A percentile compares a stretch with the other conserved stretches of the same genome.
These are phyloP conservation scores for Trichosporon ovoides DNA, from an alignment of 1,284 basidiomycete genomes.

Conservation along the genomic window DNA sequence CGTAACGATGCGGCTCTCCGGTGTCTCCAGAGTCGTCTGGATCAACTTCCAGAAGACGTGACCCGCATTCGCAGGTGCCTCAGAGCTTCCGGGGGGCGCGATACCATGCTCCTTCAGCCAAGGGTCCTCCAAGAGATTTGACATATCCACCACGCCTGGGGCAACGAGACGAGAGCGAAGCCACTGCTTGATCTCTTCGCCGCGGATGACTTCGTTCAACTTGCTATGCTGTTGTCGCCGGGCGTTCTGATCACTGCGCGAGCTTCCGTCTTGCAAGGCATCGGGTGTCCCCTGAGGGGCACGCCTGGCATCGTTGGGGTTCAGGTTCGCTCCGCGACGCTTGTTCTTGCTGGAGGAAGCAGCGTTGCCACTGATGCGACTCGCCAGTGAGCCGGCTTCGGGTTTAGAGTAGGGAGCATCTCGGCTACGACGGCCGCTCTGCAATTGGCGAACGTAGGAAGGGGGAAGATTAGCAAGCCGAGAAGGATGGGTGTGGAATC, in stretches of 20 bases:
- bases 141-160: constrained; percentile 41
- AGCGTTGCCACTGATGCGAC: constrained; percentile 15
- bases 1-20: constrained; percentile 34
- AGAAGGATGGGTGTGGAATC: constrained; percentile 1
- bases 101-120: constrained; percentile 42
- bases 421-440: constrained; percentile 5
- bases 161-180: constrained; percentile 31
- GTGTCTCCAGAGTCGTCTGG: constrained; percentile 33
- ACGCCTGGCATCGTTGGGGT: constrained; percentile 20
- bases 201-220: constrained; percentile 31
- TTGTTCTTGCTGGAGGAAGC: not conserved
- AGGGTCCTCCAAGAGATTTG: constrained; percentile 34
- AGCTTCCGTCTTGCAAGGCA: constrained; percentile 18
- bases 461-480: constrained; percentile 1
- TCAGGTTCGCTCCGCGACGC: constrained; percentile 10
- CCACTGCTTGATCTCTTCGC: constrained; percentile 44
- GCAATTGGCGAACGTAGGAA: not conserved
- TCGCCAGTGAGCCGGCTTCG: constrained; percentile 11
- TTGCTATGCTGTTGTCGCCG: constrained; percentile 30
- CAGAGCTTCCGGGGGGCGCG: constrained; percentile 38
- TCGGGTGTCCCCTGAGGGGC: constrained; percentile 25
- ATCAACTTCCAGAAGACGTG: constrained; percentile 43
- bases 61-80: constrained; percentile 36
- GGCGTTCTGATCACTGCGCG: constrained; percentile 12
- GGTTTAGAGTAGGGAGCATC: constrained; percentile 24